Percentiles rank a stretch among this genome's conserved stretches.
Evolutionary conservation across 208 protist genomes (phyloP).

Genomic region (Leishmania amazonensis): DNA sequence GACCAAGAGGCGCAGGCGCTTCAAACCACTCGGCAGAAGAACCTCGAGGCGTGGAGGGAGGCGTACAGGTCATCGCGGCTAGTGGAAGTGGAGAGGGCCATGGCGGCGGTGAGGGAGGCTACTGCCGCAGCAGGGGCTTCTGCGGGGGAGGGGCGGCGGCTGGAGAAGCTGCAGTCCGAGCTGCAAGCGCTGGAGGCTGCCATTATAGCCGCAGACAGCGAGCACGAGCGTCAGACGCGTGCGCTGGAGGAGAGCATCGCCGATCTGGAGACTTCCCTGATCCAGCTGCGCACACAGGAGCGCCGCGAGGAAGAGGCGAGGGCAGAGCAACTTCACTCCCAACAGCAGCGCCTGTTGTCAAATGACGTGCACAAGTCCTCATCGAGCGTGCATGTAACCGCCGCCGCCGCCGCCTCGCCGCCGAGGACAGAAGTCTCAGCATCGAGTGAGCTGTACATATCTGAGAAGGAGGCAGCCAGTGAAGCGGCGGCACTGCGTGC

Average conservation of each 20-base stretch:
- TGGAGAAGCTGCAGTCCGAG: conserved; percentile 10
- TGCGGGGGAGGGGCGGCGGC: not conserved
- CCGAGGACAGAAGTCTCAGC: not conserved
- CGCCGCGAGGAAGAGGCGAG: conserved; percentile 6
- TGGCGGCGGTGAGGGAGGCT: conserved; percentile 11
- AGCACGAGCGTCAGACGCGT: conserved; percentile 8
- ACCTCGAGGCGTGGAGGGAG: conserved; percentile 34
- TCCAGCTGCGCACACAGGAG: conserved; percentile 7
- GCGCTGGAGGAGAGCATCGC: not conserved
- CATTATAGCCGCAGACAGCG: conserved; percentile 8
- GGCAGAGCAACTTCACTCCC: conserved; percentile 11
- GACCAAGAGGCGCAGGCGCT: conserved; percentile 26
- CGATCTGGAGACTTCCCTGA: conserved; percentile 3
- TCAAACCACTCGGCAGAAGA: conserved; percentile 13
- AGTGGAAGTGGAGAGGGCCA: conserved; percentile 14
- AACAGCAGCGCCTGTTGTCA: not conserved
- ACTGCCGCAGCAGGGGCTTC: not conserved
- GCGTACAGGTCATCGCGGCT: conserved; percentile 34
- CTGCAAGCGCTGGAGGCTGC: conserved; percentile 19
- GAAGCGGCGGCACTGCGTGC: conserved; percentile 30
- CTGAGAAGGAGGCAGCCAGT: conserved; percentile 19
- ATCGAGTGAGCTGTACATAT: conserved; percentile 24
- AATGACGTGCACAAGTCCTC: not conserved
- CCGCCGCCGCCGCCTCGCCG: not conserved
- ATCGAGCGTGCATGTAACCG: not conserved